Base-by-base conservation (phyloP, 345 rosid genomes). In the Camelina neglecta region DNA sequence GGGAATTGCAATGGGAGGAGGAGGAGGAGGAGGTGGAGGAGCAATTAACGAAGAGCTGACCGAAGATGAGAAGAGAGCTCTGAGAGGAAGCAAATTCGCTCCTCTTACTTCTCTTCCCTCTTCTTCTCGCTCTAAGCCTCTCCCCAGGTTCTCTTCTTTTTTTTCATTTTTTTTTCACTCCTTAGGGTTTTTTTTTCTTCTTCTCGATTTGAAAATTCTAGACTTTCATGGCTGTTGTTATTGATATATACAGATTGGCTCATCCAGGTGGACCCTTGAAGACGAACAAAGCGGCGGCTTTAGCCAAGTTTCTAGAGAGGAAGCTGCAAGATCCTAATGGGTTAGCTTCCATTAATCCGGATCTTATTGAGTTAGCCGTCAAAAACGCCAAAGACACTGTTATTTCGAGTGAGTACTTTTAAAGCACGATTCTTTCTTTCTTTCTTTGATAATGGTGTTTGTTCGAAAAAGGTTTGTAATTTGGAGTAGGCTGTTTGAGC, bases 61-160 rank as follows among this genome's bases (percentile, higher is more conserved):
- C 80, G 99, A 95, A 83, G 97, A 95, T 75, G 99, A 90, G 69
- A 88, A 79, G 73, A 87, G 53, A 79, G 99, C 97, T 63, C 88
- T 95, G 2, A 84, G 99, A 66, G 99, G 97, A 65, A 95, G 97
- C 93, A 95, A 95, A 71, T 95, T 95, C 80, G 97, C 97, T 54
- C 96, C 99, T 18, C 93, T 95, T 7, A 92, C 90, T 59, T 84
- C 89, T 54, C 77, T 87, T 54, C 73, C 81, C 0, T 72, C 81
- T 12, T 59, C 81, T 39, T 78, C 83, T 42, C 83, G 84, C 67
- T 67, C 87, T 26, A 84, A 79, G 67, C 84, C 86, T 42, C 31
- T 4, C 1, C 85, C 96, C 65, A 85, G 95, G 92, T 90, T 63
- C 47, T 26, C 39, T 16, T 5, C 12, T 1, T 45, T 15, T 13